Evolutionary conservation across 805 yeast genomes (phyloP), one percentile per base, ranked within the genome.

Genomic region (Isabelozyma heimii): DNA sequence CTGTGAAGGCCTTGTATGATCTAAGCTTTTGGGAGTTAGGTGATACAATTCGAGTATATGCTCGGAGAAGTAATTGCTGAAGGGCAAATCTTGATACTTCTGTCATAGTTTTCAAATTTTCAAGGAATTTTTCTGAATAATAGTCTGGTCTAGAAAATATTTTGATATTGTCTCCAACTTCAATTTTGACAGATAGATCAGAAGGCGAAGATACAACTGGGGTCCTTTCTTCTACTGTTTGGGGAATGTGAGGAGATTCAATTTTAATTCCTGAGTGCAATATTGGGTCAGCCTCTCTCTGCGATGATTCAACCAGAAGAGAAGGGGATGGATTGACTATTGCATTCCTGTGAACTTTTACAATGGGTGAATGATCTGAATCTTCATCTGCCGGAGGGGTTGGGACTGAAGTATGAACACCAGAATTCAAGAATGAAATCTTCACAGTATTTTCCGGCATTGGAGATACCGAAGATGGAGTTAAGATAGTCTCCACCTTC

Each of bases 1-100:
- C 91, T 7, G 97, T 88, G 62, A 91, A 91, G 0, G 97, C 95
- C 60, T 84, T 83, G 64, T 91, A 91, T 3, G 80, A 73, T 47
- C 84, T 77, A 47, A 91, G 71, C 47, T 80, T 81, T 14, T 73
- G 70, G 0, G 87, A 82, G 35, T 84, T 77, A 0, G 96, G 94
- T 1, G 95, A 83, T 7, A 91, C 92, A 1, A 87, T 77, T 56
- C 97, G 75, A 0, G 87, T 70, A 63, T 91, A 91, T 3, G 86
- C 80, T 56, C 87, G 84, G 49, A 85, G 80, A 45, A 91, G 68
- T 4, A 91, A 52, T 58, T 87, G 94, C 57, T 87, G 91, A 45
- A 85, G 61, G 24, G 82, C 70, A 43, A 57, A 70, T 41, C 75
- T 57, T 3, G 74, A 69, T 10, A 69, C 45, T 5, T 52, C 47